Conservation (phyloP, 2,329 filamentous ascomycete species). For the Penicillium sp. region DNA sequence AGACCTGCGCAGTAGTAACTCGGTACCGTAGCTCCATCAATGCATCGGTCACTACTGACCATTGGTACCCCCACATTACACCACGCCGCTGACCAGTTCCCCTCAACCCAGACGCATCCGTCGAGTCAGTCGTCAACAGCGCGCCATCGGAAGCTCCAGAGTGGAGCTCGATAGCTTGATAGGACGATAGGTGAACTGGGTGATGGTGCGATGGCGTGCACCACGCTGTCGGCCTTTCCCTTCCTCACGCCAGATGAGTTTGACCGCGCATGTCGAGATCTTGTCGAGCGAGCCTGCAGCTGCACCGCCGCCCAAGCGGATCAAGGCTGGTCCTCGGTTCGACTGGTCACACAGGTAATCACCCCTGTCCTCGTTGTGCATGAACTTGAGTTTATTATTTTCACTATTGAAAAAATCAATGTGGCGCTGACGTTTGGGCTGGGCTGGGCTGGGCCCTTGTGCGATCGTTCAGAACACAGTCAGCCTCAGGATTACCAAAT, state of each 20-base stretch:
- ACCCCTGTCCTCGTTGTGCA: constrained; percentile 12
- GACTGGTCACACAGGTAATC: constrained; percentile 39
- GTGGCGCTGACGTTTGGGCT: constrained; percentile 3
- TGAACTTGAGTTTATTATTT: not conserved
- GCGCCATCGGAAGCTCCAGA: not conserved
- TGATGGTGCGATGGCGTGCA: constrained; percentile 19
- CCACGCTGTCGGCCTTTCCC: constrained; percentile 55
- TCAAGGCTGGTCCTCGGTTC: constrained; percentile 50
- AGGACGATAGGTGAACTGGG: not conserved
- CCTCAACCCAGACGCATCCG: constrained; percentile 12
- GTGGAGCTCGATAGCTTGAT: not conserved
- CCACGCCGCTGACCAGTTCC: not conserved
- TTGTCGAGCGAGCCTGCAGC: constrained; percentile 45
- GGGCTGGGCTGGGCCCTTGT: not conserved
- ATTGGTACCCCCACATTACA: not conserved
- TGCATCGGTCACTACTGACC: not conserved
- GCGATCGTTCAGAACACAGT: constrained; percentile 30
- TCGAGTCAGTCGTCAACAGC: constrained; percentile 11
- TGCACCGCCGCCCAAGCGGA: constrained; percentile 53
- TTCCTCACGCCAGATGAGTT: constrained; percentile 66
- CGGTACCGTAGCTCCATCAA: not conserved
- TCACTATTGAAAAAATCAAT: not conserved
- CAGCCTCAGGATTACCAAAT: constrained; percentile 37
- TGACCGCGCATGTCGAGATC: constrained; percentile 64
- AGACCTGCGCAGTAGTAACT: not conserved